phyloP scores from a whole-genome alignment of 352 stramenopile genomes.

The Globisporangium echinulatum region DNA sequence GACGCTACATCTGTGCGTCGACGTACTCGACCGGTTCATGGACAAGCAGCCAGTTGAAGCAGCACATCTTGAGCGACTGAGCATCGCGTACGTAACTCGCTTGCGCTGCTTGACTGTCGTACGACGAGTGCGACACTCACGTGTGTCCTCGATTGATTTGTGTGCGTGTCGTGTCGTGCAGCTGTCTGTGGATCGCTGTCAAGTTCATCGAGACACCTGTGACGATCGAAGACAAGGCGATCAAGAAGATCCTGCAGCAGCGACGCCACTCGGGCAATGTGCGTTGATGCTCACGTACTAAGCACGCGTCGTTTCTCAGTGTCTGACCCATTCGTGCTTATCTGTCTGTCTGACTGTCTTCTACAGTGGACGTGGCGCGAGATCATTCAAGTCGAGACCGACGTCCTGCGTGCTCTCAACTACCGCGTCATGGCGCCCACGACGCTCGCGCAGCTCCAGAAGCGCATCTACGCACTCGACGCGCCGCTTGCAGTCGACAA shows the following conservation, averaged over 20 bases:
- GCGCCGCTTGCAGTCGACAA: conserved; percentile 4
- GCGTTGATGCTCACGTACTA: background rate
- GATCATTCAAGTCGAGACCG: conserved; percentile 42
- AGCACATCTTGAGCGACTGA: conserved; percentile 39
- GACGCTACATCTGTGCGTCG: conserved; percentile 53
- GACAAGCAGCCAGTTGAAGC: conserved; percentile 14
- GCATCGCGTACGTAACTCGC: conserved; percentile 38
- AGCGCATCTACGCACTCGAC: conserved; percentile 25
- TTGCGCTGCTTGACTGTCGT: background rate
- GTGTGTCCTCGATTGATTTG: background rate
- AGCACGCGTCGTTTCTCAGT: background rate
- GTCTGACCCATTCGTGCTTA: background rate
- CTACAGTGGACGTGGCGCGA: conserved; percentile 61
- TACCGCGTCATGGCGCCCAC: conserved; percentile 55
- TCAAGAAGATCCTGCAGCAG: conserved; percentile 59
- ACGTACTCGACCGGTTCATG: conserved; percentile 51
- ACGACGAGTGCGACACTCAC: background rate
- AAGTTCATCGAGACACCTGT: conserved; percentile 62
- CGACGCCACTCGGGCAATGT: conserved; percentile 57
- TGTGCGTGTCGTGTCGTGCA: conserved; percentile 9
- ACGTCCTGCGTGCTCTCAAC: conserved; percentile 34
- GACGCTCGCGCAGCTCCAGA: conserved; percentile 37
- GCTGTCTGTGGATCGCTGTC: conserved; percentile 64
- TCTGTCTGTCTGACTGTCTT: background rate
- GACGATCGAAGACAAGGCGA: conserved; percentile 47